Conservation (phyloP, 768 basidiomycete species). For the Boletus fagicola region DNA sequence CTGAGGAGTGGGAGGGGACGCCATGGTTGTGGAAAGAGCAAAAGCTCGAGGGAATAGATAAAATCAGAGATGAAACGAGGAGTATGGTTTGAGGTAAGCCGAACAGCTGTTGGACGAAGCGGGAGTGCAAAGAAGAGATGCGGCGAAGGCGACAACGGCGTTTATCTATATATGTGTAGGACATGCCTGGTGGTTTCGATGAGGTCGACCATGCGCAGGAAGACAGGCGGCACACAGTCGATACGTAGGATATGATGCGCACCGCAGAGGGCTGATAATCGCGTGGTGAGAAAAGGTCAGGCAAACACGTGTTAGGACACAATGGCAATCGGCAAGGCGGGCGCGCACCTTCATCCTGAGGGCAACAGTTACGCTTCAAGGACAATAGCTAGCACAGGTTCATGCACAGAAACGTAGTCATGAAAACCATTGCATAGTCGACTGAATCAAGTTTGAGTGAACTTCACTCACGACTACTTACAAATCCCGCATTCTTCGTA, state of each 20-base stretch:
- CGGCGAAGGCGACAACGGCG: conserved; percentile 19
- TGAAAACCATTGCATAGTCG: conserved; percentile 3
- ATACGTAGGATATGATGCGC: conserved; percentile 31
- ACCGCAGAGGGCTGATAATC: conserved; percentile 34
- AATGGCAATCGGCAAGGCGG: conserved; percentile 10
- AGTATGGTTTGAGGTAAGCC: conserved; percentile 8
- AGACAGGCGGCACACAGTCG: conserved; percentile 25
- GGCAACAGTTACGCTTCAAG: background rate
- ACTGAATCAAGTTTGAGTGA: background rate
- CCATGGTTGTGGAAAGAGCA: conserved; percentile 24
- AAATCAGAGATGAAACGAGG: conserved; percentile 10
- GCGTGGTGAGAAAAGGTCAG: conserved; percentile 30
- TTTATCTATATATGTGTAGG: conserved; percentile 30
- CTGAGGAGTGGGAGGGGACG: conserved; percentile 31
- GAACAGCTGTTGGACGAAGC: conserved; percentile 11
- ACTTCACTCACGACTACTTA: background rate
- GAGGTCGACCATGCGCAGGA: conserved; percentile 32
- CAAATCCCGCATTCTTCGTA: background rate
- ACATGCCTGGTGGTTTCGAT: conserved; percentile 37
- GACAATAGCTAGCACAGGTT: conserved; percentile 19
- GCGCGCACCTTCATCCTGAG: conserved; percentile 12
- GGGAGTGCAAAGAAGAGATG: conserved; percentile 22
- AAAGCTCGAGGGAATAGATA: conserved; percentile 1
- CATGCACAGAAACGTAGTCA: conserved; percentile 1
- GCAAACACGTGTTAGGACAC: conserved; percentile 31